These are phyloP conservation scores for Clavispora vitiphila DNA, from an alignment of 805 yeast genomes.

Conservation along the genomic window DNA sequence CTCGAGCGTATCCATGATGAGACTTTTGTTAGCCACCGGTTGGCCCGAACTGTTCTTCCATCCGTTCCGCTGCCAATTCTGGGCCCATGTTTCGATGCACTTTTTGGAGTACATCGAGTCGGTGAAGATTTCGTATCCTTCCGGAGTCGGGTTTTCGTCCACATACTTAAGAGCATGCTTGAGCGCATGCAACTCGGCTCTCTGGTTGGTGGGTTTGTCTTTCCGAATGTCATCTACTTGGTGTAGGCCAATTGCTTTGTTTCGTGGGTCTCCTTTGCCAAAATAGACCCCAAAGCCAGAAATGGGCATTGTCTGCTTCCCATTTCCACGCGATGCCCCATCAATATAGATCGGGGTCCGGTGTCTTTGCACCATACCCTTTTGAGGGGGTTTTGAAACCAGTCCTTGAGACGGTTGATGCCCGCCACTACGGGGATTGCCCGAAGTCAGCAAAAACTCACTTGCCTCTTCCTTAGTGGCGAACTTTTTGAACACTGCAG, in stretches of 20 bases:
- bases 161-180: slow-evolving; percentile 36
- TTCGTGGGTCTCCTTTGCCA: slow-evolving; percentile 51
- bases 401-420: too few relatives aligned
- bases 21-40: slow-evolving; percentile 50
- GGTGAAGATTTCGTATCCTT: slow-evolving; percentile 44
- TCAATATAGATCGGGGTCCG: slow-evolving; percentile 62
- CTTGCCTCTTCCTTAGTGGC: slow-evolving; percentile 47
- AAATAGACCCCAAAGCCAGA: slow-evolving; percentile 79
- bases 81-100: slow-evolving; percentile 52
- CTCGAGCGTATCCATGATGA: slow-evolving; percentile 33
- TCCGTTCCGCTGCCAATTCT: slow-evolving; percentile 53
- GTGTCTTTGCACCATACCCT: too few relatives aligned
- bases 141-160: slow-evolving; percentile 13
- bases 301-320: slow-evolving; percentile 29
- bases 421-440: too few relatives aligned
- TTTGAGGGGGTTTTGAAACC: neutral
- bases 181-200: slow-evolving; percentile 75
- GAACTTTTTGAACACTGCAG: slow-evolving; percentile 58
- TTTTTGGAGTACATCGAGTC: slow-evolving; percentile 70
- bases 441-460: too few relatives aligned
- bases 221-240: slow-evolving; percentile 16
- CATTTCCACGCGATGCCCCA: slow-evolving; percentile 70
- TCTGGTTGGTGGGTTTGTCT: slow-evolving; percentile 60
- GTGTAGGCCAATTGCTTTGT: slow-evolving; percentile 50
- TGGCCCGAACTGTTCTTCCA: slow-evolving; percentile 41